phyloP scores from a whole-genome alignment of 2,329 filamentous ascomycete species.

The Sporothrix pseudoabietina region DNA sequence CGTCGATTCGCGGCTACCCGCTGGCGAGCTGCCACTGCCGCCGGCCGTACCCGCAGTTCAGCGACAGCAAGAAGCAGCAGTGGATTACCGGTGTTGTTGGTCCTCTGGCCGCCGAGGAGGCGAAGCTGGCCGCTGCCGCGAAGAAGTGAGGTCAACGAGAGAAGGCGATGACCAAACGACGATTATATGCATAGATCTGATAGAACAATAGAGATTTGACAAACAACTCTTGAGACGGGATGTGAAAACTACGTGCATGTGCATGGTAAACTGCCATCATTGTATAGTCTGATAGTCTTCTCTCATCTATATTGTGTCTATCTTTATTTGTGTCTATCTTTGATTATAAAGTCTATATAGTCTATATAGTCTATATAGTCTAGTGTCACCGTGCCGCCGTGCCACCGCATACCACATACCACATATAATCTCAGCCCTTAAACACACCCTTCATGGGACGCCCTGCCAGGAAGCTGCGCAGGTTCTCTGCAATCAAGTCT shows the following conservation, averaged over 20 bases:
- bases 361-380: background rate
- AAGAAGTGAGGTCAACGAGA: conserved; percentile 27
- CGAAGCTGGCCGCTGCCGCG: background rate
- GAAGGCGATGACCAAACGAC: conserved; percentile 31
- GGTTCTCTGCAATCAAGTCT: conserved; percentile 3
- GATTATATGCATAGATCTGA: background rate
- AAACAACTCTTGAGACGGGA: background rate
- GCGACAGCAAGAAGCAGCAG: conserved; percentile 48
- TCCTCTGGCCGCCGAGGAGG: conserved; percentile 24
- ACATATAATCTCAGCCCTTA: no score
- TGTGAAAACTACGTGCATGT: background rate
- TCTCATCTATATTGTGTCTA: background rate
- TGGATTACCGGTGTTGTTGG: conserved; percentile 43
- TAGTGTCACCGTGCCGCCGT: background rate
- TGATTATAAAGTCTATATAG: background rate
- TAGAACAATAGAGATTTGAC: conserved; percentile 34
- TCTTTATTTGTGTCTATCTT: background rate
- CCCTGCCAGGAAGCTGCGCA: background rate
- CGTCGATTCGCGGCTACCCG: conserved; percentile 56
- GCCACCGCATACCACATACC: background rate
- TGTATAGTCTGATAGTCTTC: background rate
- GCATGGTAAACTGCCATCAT: no score
- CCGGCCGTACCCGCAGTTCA: conserved; percentile 56
- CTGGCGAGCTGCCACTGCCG: conserved; percentile 55
- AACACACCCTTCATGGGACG: conserved; percentile 6